These are phyloP conservation scores for Lodderomyces oxycetoniae DNA, from an alignment of 1,139 yeast species.

Conservation along the genomic window DNA sequence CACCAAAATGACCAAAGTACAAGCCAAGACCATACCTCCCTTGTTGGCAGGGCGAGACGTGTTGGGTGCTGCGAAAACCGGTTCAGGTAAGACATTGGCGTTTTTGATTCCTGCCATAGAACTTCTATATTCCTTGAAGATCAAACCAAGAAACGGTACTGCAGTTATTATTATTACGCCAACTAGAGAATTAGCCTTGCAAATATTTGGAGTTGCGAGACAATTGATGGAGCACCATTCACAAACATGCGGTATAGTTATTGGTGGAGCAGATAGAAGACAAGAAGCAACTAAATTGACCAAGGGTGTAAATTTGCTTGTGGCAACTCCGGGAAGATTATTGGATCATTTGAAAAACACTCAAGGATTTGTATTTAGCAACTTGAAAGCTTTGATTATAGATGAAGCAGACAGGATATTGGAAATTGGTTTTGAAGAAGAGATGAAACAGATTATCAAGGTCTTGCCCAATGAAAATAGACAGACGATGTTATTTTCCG, in stretches of 20 bases:
- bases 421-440: constrained; percentile 97
- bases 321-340: constrained; percentile 97
- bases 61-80: constrained; percentile 96
- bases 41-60: constrained; percentile 93
- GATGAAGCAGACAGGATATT: constrained; percentile 97
- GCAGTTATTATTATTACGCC: constrained; percentile 89
- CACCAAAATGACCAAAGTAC: constrained; percentile 85
- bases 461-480: constrained; percentile 91
- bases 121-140: constrained; percentile 71
- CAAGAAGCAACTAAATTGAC: constrained; percentile 92
- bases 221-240: constrained; percentile 88
- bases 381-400: constrained; percentile 85
- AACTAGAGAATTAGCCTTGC: constrained; percentile 83
- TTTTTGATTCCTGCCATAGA: constrained; percentile 94
- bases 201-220: constrained; percentile 94
- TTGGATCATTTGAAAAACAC: constrained; percentile 96
- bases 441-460: constrained; percentile 94
- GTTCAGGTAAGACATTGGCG: constrained; percentile 96
- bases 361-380: constrained; percentile 87
- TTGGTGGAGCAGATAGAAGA: constrained; percentile 97
- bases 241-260: constrained; percentile 93
- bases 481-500: constrained; percentile 95
- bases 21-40: constrained; percentile 92
- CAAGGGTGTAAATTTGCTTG: constrained; percentile 88
- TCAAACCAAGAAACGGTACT: constrained; percentile 65